Percentiles rank a stretch among this genome's conserved stretches.
Evolutionary conservation across 139 green algal genomes (phyloP).

Genomic region (Auxenochlorella pyrenoidosa): DNA sequence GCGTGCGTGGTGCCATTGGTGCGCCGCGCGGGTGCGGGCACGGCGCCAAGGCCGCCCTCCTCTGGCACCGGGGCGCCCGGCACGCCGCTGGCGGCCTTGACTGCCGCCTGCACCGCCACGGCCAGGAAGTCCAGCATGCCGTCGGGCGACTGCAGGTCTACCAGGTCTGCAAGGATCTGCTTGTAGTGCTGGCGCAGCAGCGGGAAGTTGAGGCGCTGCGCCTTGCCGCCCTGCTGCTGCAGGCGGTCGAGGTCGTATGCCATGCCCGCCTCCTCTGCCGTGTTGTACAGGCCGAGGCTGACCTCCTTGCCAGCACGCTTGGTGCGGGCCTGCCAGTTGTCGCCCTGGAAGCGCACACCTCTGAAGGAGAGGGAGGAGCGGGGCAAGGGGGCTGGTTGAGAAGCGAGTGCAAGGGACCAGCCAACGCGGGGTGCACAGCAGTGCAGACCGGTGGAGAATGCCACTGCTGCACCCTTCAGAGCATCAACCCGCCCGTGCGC

Average conservation of each 20-base stretch:
- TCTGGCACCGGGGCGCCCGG: not conserved
- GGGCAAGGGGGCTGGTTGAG: not conserved
- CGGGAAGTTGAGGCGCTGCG: conserved; percentile 43
- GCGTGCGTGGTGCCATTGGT: not conserved
- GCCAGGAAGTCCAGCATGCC: conserved; percentile 33
- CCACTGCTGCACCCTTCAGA: not conserved
- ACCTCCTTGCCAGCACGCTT: conserved; percentile 17
- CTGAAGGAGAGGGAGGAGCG: not conserved
- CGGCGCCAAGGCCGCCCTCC: not conserved
- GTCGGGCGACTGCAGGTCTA: not conserved
- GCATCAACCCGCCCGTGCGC: not conserved
- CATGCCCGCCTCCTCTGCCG: conserved; percentile 32
- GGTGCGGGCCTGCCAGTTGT: conserved; percentile 30
- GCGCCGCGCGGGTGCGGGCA: not conserved
- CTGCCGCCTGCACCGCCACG: conserved; percentile 12
- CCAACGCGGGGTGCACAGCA: not conserved
- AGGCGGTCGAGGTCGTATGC: conserved; percentile 33
- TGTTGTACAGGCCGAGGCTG: conserved; percentile 33
- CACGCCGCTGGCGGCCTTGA: conserved; percentile 5
- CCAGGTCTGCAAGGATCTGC: conserved; percentile 21
- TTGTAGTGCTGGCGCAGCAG: conserved; percentile 30
- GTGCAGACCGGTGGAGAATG: no score
- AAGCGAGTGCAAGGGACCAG: not conserved
- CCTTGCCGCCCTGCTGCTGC: conserved; percentile 27
- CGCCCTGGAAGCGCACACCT: conserved; percentile 27